Evolutionary conservation across 768 basidiomycete species (phyloP).

Genomic region (Sporobolomyces phaffii): DNA sequence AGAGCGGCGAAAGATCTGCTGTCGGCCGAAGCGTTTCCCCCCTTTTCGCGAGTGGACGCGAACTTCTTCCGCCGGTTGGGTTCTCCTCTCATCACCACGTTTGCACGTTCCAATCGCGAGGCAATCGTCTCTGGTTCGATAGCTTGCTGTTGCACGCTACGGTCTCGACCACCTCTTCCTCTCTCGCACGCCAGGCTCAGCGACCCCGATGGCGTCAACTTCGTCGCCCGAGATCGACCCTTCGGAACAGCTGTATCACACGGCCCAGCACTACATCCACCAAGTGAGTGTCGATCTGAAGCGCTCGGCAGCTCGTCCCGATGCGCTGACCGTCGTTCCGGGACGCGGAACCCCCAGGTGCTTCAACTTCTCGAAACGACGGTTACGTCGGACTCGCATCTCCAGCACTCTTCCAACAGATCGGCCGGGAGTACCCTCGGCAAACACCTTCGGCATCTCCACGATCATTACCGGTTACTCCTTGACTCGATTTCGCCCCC

Average conservation of each 20-base stretch:
- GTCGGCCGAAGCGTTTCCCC: no score
- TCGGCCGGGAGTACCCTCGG: slow-evolving; percentile 31
- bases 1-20: no score
- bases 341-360: not conserved
- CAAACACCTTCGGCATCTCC: slow-evolving; percentile 37
- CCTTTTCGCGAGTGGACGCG: no score
- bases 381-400: slow-evolving; percentile 16
- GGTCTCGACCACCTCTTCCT: not conserved
- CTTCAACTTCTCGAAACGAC: slow-evolving; percentile 8
- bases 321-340: not conserved
- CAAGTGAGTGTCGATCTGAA: not conserved
- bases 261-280: slow-evolving; percentile 13
- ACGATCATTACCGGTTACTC: slow-evolving; percentile 34
- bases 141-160: not conserved
- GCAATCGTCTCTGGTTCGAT: not conserved
- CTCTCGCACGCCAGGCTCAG: not conserved
- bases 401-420: slow-evolving; percentile 1
- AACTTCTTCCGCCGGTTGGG: not conserved
- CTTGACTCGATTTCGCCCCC: slow-evolving; percentile 15
- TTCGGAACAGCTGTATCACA: not conserved
- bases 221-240: not conserved
- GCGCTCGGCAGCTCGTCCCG: not conserved
- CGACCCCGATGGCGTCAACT: slow-evolving; percentile 4
- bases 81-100: not conserved
- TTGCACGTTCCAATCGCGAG: not conserved